Conservation (phyloP, 2,329 filamentous ascomycete species). For the Colletotrichum tropicale region DNA sequence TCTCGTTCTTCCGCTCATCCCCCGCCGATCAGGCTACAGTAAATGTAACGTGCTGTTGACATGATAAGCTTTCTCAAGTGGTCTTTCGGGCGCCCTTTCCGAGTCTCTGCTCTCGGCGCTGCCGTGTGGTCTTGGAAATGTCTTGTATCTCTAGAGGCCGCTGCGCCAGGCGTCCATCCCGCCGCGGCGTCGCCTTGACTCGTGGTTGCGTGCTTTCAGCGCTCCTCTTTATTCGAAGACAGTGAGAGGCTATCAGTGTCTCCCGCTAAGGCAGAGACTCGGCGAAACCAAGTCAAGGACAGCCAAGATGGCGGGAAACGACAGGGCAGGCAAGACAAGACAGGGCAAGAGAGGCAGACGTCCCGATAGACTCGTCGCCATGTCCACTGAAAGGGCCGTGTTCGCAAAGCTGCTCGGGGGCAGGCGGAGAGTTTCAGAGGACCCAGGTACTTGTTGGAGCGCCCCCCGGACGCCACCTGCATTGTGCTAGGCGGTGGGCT, state of each 20-base stretch:
- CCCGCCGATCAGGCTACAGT: not conserved
- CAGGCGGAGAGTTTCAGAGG: not conserved
- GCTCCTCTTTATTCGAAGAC: not conserved
- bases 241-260: not conserved
- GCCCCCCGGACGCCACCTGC: conserved; percentile 3
- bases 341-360: not conserved
- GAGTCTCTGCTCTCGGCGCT: conserved; percentile 2
- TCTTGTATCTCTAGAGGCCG: not conserved
- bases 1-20: not conserved
- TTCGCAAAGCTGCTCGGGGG: not conserved
- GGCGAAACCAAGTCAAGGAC: not conserved
- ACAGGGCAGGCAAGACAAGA: not conserved
- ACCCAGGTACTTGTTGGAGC: not conserved
- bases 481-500: not conserved
- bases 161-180: conserved; percentile 7
- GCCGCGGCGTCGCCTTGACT: conserved; percentile 12
- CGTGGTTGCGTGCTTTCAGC: not conserved
- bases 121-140: not conserved
- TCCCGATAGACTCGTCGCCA: not conserved
- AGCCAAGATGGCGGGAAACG: not conserved
- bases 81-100: not conserved
- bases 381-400: not conserved
- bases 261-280: not conserved
- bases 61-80: conserved; percentile 2
- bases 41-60: conserved; percentile 9